Evolutionary conservation across 176 grass and related monocot genomes (phyloP), one percentile per base, ranked within the genome.

Genomic region (Alloteropsis semialata): DNA sequence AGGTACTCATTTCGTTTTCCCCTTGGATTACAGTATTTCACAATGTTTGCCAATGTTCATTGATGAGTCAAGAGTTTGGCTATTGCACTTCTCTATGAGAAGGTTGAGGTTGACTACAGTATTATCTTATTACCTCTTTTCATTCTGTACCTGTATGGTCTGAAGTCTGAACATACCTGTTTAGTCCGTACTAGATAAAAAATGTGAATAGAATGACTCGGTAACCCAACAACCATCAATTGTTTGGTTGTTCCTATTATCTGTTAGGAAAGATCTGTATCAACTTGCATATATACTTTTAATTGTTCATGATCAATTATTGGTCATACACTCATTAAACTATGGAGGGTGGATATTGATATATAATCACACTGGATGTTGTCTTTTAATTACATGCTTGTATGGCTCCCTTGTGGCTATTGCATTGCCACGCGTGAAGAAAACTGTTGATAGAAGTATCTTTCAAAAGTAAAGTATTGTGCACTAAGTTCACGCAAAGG

Each of bases 261-360:
- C 62, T 36, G 28, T 36, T 32, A 39, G 25, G 45, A 65, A 30
- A 19, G 25, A 37, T 79, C 45, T 66, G 13, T 51, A 60, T 33
- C 77, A 46, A 59, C 37, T 49, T 88, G 44, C 38, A 80, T 42
- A 51, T 27, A 39, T 72, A 69, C 25, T 72, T 57, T 30, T 3
- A 72, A 65, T 74, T 82, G n/a, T 17, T 58, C 32, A 69, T 53
- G 65, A 71, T 28, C 74, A 78, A 72, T 88, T 73, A 65, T 65
- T 78, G 34, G 53, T 77, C 53, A 39, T 38, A 8, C 28, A 69
- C 10, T 25, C 25, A 83, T 62, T 75, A 84, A 61, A 81, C 37
- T 85, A 72, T 64, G 44, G n/a, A 12, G 58, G 32, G 16, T 72
- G 54, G 83, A 77, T 89, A 46, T 63, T 82, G 67, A 84, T 88